Evolutionary conservation across 768 basidiomycete species (phyloP), one percentile per base, ranked within the genome.

Genomic region (Sistotremastrum niveocremeum): DNA sequence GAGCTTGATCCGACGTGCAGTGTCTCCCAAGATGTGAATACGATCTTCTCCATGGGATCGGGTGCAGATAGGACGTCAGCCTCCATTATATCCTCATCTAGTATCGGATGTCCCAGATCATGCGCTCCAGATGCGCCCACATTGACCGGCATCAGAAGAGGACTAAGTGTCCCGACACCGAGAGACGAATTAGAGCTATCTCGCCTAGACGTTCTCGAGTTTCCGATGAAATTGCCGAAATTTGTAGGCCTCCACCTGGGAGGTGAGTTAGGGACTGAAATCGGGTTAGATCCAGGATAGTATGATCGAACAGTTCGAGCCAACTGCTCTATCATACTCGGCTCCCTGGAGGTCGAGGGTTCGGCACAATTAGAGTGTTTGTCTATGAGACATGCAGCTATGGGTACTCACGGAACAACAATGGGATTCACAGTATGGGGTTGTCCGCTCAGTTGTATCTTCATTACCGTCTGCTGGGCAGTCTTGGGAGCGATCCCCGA

Each of bases 301-400:
- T 77, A 77, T 50, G 63, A 67, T 40, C 74, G 71, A 30, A 78
- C 62, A 7, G 74, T 67, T 12, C 70, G 69, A 7, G 76, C 72
- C 50, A 78, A 64, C 28, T 63, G 64, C 57, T 74, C 72, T 12
- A 77, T 62, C 46, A 72, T 65, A 0, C 73, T 68, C 6, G 68
- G 68, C 49, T 66, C 70, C n/a, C 73, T 75, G 54, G 34, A 20
- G 28, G 37, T 32, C n/a, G 29, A 41, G 8, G 36, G n/a, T 34
- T 41, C 11, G 37, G 37, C 20, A 41, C n/a, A 37, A 34, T 12
- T 11, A 44, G 10, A 10, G 7, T 29, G n/a, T 35, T 11, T 31
- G 37, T 36, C 41, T 12, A 9, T 5, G 8, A 9, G 8, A 9
- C 8, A 41, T 7, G 34, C 11, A 33, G 9, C 41, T 9, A 7